A percentile compares a stretch with the other conserved stretches of the same genome.
phyloP scores from a whole-genome alignment of 805 yeast genomes.

The Danielia reshetovae region DNA sequence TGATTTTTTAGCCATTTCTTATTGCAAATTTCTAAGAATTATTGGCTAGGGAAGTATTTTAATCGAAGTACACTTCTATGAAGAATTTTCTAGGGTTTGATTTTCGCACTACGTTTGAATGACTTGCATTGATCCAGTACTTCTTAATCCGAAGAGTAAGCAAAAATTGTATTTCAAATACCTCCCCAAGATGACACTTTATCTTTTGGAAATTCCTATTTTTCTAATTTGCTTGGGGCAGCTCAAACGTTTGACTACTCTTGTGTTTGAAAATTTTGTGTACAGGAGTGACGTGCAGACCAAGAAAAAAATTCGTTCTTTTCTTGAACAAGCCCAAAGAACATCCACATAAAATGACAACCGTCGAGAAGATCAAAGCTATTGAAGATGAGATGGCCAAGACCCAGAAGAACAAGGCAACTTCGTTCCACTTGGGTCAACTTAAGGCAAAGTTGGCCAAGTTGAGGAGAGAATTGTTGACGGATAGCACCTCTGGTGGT shows the following conservation, averaged over 20 bases:
- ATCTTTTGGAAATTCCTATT: too few species aligned
- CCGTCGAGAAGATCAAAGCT: constrained; percentile 65
- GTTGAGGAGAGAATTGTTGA: constrained; percentile 82
- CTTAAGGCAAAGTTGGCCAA: constrained; percentile 95
- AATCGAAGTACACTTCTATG: too few species aligned
- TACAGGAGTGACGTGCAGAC: too few species aligned
- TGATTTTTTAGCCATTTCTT: constrained; percentile 40
- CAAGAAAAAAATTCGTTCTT: constrained; percentile 4
- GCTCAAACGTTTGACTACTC: too few species aligned
- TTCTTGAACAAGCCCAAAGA: neutral
- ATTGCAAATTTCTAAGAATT: constrained; percentile 50
- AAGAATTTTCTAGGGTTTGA: constrained; percentile 14
- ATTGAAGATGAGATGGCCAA: constrained; percentile 97
- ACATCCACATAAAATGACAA: constrained; percentile 35
- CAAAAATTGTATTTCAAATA: too few species aligned
- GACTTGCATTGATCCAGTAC: too few species aligned
- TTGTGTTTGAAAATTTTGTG: too few species aligned
- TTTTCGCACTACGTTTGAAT: constrained; percentile 1
- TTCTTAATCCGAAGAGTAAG: too few species aligned
- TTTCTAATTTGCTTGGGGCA: too few species aligned
- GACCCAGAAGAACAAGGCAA: constrained; percentile 97
- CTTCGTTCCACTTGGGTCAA: constrained; percentile 96
- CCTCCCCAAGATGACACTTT: too few species aligned
- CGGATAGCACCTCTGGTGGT: constrained; percentile 61
- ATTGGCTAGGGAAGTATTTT: constrained; percentile 7